phyloP scores from a whole-genome alignment of 164 flowering plant genomes.

The Cinnamomum micranthum region DNA sequence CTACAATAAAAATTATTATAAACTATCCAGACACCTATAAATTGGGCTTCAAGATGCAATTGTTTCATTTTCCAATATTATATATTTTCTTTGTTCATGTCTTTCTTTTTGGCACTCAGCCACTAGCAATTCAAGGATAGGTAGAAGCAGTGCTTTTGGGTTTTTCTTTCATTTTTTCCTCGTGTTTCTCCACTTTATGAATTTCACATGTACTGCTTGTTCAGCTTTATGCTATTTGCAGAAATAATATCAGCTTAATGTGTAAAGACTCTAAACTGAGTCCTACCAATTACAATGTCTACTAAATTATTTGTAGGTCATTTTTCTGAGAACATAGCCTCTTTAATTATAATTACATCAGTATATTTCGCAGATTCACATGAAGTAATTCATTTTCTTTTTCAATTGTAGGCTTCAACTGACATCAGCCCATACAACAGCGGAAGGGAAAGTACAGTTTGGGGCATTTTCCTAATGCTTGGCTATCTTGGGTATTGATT shows the following conservation, averaged over 20 bases:
- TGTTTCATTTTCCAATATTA: neutral
- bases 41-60: neutral
- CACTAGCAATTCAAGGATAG: neutral
- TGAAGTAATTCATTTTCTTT: constrained; percentile 7
- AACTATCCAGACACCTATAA: neutral
- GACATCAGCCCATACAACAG: constrained; percentile 69
- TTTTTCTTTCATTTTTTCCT: neutral
- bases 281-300: neutral
- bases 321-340: neutral
- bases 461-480: constrained; percentile 90
- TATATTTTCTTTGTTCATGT: neutral
- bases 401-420: constrained; percentile 49
- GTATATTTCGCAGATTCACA: neutral
- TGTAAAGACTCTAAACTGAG: neutral
- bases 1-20: too few relatives aligned
- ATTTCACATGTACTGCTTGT: constrained; percentile 1
- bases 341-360: neutral
- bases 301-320: neutral
- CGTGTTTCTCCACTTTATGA: neutral
- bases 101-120: neutral
- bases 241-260: neutral
- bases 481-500: constrained; percentile 88
- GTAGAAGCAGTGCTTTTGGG: neutral
- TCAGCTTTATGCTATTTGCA: neutral
- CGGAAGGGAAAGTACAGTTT: constrained; percentile 87